Base-by-base conservation (phyloP, 2,329 filamentous ascomycete genomes). In the Monosporascus sp. region DNA sequence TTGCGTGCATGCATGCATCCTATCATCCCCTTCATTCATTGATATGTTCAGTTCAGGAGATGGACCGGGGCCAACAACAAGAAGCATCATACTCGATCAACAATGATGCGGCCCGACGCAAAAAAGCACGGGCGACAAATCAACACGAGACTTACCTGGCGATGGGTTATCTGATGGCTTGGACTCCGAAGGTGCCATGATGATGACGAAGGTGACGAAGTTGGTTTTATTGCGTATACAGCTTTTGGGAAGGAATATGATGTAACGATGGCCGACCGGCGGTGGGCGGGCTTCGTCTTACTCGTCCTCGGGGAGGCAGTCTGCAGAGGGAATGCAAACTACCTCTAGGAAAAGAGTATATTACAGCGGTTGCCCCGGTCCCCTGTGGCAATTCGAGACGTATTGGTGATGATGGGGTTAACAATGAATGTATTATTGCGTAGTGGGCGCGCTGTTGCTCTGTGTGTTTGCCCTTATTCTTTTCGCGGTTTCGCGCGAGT, bases 191-290 rank as follows among this genome's bases (percentile, higher is more conserved):
- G 66, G 62, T 56, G 67, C 64, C 66, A 69, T 69, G 58, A 65
- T 69, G 67, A 67, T 69, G 67, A 67, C 65, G 65, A 66, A 64
- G 61, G 67, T 67, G 64, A 66, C 64, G 66, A 64, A 61, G 63
- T 62, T 63, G 59, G 61, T 56, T 62, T 64, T 64, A 63, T 61
- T 61, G 59, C 53, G 53, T 55, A 59, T 59, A 52, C 54, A 56
- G 54, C 52, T 60, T 31, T 61, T 49, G 56, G 61, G 56, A 60
- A 60, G 60, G 59, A 64, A 63, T 66, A 69, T 69, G 67, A 69
- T 69, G 67, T 69, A 69, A 69, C 66, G 51, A 63, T 54, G 60
- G 59, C 57, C 62, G 62, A 65, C 62, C 58, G 58, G 63, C 63
- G 53, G 51, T 31, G 24, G 43, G 43, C 24, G 43, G 22, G 24